phyloP scores from a whole-genome alignment of 805 yeast genomes.

The Pichia sporocuriosa region DNA sequence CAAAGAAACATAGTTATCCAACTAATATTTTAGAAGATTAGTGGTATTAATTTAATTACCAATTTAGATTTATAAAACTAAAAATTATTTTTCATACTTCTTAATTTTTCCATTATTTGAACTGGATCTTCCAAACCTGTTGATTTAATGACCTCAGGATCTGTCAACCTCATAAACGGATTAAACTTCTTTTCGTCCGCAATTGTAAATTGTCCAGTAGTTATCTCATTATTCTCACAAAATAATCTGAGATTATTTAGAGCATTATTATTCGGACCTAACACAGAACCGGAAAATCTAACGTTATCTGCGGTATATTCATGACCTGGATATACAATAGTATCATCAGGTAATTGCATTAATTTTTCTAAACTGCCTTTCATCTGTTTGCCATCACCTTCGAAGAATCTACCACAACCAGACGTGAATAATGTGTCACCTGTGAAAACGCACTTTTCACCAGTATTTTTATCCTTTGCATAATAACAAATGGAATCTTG shows the following conservation, averaged over 20 bases:
- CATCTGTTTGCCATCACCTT: constrained; percentile 84
- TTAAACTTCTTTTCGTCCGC: constrained; percentile 75
- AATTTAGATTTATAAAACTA: constrained; percentile 17
- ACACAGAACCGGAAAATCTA: constrained; percentile 62
- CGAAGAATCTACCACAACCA: constrained; percentile 97
- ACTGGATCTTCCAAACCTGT: constrained; percentile 46
- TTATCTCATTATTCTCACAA: constrained; percentile 49
- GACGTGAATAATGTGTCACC: constrained; percentile 93
- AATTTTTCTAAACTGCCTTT: constrained; percentile 56
- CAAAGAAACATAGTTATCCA: not conserved
- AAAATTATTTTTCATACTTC: constrained; percentile 68
- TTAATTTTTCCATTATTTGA: constrained; percentile 63
- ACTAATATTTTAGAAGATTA: no score
- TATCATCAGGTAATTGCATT: constrained; percentile 56
- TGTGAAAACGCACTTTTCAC: constrained; percentile 74
- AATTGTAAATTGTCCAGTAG: constrained; percentile 84
- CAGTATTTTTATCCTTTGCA: constrained; percentile 56
- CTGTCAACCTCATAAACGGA: constrained; percentile 81
- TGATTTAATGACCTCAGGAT: constrained; percentile 52
- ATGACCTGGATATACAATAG: constrained; percentile 87
- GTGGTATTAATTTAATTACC: no score
- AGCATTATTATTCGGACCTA: constrained; percentile 42
- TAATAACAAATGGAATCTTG: constrained; percentile 91
- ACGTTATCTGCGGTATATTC: constrained; percentile 87
- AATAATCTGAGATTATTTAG: constrained; percentile 48